phyloP scores from a whole-genome alignment of 129 eudicot species.

The Artemisia tridentata region DNA sequence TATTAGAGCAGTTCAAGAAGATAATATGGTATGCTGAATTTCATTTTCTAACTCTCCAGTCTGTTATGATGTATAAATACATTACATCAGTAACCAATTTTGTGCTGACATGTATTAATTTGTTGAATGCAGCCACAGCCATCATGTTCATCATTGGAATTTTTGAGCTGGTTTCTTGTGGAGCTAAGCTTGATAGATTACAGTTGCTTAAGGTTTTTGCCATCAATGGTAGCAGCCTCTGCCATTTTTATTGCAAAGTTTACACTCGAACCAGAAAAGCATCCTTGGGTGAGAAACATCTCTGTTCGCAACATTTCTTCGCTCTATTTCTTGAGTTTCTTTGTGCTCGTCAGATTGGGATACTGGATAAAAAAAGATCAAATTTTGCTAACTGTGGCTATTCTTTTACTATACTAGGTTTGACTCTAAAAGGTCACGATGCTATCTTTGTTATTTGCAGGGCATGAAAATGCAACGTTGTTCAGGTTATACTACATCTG shows the following conservation, averaged over 20 bases:
- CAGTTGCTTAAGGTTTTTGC: slow-evolving; percentile 58
- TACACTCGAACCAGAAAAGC: slow-evolving; percentile 52
- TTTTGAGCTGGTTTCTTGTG: slow-evolving; percentile 60
- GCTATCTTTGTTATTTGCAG: slow-evolving; percentile 36
- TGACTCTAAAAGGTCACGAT: slow-evolving; percentile 5
- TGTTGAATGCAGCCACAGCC: slow-evolving; percentile 42
- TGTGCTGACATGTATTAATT: slow-evolving; percentile 20
- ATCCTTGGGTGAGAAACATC: slow-evolving; percentile 68
- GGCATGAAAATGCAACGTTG: slow-evolving; percentile 48
- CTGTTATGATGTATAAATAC: neutral
- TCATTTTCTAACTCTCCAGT: neutral
- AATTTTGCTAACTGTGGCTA: neutral
- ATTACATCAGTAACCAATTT: neutral
- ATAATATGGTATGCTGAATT: slow-evolving; percentile 38
- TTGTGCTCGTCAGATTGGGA: neutral
- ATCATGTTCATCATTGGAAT: slow-evolving; percentile 45
- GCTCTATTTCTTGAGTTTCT: neutral
- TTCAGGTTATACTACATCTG: slow-evolving; percentile 61
- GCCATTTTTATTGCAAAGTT: slow-evolving; percentile 62
- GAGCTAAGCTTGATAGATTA: slow-evolving; percentile 78
- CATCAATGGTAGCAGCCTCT: slow-evolving; percentile 79
- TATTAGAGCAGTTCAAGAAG: slow-evolving; percentile 53
- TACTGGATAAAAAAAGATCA: neutral
- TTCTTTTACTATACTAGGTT: slow-evolving; percentile 1
- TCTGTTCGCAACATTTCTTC: neutral